A percentile compares a stretch with the other conserved stretches of the same genome.
These are phyloP conservation scores for Trichoderma virens DNA, from an alignment of 495 filamentous ascomycete species.

Conservation along the genomic window DNA sequence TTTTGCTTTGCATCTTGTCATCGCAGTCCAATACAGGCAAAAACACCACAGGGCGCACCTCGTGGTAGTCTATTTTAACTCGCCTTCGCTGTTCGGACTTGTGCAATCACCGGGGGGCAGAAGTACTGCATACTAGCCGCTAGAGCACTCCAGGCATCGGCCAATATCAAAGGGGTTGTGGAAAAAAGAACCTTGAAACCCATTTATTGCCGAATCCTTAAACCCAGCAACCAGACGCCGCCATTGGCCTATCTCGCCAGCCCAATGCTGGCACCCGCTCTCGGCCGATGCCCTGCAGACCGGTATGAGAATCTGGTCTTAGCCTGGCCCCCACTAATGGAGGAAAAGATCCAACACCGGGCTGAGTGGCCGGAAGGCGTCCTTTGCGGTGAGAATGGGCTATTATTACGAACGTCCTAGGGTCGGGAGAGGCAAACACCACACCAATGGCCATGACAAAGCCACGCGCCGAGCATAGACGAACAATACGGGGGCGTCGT, in stretches of 20 bases:
- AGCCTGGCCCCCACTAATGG: background rate
- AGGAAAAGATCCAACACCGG: background rate
- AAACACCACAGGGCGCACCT: too few species aligned
- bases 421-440: background rate
- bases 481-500: background rate
- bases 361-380: background rate
- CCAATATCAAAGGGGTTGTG: background rate
- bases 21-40: background rate
- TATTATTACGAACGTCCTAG: background rate
- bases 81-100: background rate
- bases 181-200: background rate
- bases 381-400: background rate
- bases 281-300: background rate
- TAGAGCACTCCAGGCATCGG: too few species aligned
- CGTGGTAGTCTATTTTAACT: background rate
- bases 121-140: too few species aligned
- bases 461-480: background rate
- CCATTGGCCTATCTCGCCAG: background rate
- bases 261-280: conserved; percentile 6
- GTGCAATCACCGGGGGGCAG: background rate
- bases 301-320: background rate
- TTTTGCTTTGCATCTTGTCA: too few species aligned
- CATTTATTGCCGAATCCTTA: background rate
- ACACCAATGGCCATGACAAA: background rate
- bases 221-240: background rate